A percentile compares a stretch with the other conserved stretches of the same genome.
Conservation (phyloP, 2,329 filamentous ascomycete species). For the Pochonia chlamydosporia region DNA sequence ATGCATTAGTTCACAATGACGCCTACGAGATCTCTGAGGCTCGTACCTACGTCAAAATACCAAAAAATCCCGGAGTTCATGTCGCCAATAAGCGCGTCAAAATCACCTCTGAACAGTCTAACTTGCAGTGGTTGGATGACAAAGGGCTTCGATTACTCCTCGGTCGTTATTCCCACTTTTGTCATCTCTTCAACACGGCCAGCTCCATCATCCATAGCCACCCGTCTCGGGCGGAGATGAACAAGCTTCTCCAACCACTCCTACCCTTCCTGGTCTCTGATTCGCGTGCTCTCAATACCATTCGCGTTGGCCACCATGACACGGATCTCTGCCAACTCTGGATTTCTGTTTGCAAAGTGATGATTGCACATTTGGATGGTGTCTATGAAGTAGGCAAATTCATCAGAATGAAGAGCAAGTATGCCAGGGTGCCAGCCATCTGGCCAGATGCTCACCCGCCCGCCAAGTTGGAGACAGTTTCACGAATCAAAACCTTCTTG, state of each 20-base stretch:
- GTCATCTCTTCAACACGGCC: slow-evolving; percentile 14
- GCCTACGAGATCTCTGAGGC: slow-evolving; percentile 19
- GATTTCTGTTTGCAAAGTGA: slow-evolving; percentile 13
- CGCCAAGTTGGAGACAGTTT: slow-evolving; percentile 12
- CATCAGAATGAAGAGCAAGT: slow-evolving; percentile 18
- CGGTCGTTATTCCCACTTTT: slow-evolving; percentile 17
- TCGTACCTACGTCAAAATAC: slow-evolving; percentile 14
- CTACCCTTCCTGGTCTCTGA: slow-evolving; percentile 15
- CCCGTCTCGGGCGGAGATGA: slow-evolving; percentile 17
- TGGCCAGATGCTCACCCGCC: slow-evolving; percentile 16
- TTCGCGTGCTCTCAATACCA: slow-evolving; percentile 12
- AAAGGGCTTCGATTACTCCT: slow-evolving; percentile 17
- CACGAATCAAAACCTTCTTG: slow-evolving; percentile 18
- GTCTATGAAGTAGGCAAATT: slow-evolving; percentile 23
- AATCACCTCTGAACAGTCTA: slow-evolving; percentile 13
- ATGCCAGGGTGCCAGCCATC: slow-evolving; percentile 17
- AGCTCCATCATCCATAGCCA: slow-evolving; percentile 14
- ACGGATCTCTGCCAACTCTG: slow-evolving; percentile 19
- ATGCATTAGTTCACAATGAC: slow-evolving; percentile 9
- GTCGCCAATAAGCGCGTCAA: slow-evolving; percentile 22
- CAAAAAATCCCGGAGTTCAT: slow-evolving; percentile 9
- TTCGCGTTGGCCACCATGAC: slow-evolving; percentile 8
- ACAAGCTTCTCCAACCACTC: slow-evolving; percentile 18
- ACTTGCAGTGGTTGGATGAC: slow-evolving; percentile 21
- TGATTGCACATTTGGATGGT: slow-evolving; percentile 15